Conservation (phyloP, 345 rosid species). For the Gossypium stocksii region DNA sequence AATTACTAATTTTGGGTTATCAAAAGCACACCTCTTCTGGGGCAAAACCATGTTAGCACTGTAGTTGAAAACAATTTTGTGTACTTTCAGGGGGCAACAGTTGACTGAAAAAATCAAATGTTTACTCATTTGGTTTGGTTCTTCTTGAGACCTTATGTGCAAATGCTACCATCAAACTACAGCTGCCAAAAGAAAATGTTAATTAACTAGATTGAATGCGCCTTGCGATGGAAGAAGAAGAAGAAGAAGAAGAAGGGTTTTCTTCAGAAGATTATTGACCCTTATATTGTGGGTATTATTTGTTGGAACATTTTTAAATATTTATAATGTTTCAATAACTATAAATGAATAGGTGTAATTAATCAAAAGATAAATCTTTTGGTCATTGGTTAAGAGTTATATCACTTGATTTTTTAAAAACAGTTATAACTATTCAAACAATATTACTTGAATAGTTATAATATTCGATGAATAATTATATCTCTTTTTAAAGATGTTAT, state of each 20-base stretch:
- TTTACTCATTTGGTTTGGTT: slow-evolving; percentile 50
- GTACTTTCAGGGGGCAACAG: slow-evolving; percentile 47
- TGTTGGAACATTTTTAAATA: no score
- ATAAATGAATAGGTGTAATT: no score
- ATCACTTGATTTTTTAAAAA: no score
- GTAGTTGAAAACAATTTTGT: slow-evolving; percentile 49
- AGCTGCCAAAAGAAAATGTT: slow-evolving; percentile 46
- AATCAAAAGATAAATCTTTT: no score
- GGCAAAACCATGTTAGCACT: slow-evolving; percentile 62
- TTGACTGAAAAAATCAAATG: slow-evolving; percentile 47
- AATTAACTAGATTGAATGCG: slow-evolving; percentile 50
- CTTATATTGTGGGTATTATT: slow-evolving; percentile 22
- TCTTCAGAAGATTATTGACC: slow-evolving; percentile 43
- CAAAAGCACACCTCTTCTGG: slow-evolving; percentile 54
- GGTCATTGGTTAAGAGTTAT: no score
- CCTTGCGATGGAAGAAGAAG: slow-evolving; percentile 46
- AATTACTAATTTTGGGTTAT: slow-evolving; percentile 72
- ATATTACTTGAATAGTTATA: no score
- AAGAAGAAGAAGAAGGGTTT: slow-evolving; percentile 40
- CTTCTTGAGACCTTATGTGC: slow-evolving; percentile 40
- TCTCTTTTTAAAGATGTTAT: no score
- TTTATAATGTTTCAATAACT: no score
- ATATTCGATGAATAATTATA: no score
- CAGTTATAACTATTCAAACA: no score
- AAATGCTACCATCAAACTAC: slow-evolving; percentile 44